A percentile compares a stretch with the other conserved stretches of the same genome.
These are phyloP conservation scores for Tuber indicum DNA, from an alignment of 495 filamentous ascomycete genomes.

Conservation along the genomic window DNA sequence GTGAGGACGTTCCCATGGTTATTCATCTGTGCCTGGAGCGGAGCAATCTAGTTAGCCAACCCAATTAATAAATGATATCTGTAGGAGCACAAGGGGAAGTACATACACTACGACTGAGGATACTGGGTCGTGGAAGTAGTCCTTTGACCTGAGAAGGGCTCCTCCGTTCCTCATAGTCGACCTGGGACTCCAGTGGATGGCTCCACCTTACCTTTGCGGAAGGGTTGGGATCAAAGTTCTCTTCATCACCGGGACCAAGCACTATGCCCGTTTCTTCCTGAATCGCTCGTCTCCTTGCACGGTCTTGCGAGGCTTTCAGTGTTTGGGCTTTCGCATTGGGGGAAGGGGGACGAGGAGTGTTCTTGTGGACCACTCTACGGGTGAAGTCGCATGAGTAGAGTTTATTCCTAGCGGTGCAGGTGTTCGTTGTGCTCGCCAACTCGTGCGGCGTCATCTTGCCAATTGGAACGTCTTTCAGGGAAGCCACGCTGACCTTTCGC, in stretches of 20 bases:
- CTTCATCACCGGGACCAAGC: neutral
- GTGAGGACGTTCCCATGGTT: neutral
- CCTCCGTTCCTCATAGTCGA: neutral
- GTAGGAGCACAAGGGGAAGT: neutral
- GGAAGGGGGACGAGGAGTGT: neutral
- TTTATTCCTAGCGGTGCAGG: neutral
- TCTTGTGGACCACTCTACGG: neutral
- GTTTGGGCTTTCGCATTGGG: neutral
- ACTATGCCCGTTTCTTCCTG: neutral
- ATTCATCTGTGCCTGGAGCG: neutral
- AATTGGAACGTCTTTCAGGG: neutral
- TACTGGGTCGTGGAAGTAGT: neutral
- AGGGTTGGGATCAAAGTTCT: slow-evolving; percentile 1
- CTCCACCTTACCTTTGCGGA: neutral
- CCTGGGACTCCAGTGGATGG: neutral
- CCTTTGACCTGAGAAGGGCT: neutral
- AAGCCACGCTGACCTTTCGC: neutral
- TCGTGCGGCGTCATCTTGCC: neutral
- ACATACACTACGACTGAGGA: neutral
- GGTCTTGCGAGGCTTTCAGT: slow-evolving; percentile 3
- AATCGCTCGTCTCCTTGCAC: neutral
- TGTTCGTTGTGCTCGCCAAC: neutral
- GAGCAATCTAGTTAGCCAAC: neutral
- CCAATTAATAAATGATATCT: neutral
- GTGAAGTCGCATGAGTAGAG: neutral